A percentile compares a stretch with the other conserved stretches of the same genome.
phyloP scores from a whole-genome alignment of 2,329 filamentous ascomycete species.

The Scedosporium apiospermum region DNA sequence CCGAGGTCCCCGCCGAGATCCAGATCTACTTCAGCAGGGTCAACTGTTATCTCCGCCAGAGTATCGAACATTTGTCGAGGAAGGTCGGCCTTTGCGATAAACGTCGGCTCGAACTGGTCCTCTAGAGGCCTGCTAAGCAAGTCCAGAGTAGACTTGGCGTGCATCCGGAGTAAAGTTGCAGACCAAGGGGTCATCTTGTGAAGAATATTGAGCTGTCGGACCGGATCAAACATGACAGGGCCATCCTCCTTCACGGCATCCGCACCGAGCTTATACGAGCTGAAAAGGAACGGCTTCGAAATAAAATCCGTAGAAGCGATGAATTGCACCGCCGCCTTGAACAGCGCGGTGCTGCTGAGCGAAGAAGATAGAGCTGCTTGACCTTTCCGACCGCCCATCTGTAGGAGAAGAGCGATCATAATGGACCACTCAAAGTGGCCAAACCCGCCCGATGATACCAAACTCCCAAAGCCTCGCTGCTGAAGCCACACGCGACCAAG shows the following conservation, averaged over 20 bases:
- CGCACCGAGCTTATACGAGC: slow-evolving; percentile 28
- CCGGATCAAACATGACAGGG: slow-evolving; percentile 71
- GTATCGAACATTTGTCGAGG: slow-evolving; percentile 47
- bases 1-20: slow-evolving; percentile 23
- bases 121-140: slow-evolving; percentile 64
- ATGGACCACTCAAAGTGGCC: slow-evolving; percentile 86
- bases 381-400: slow-evolving; percentile 65
- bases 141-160: slow-evolving; percentile 64
- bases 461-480: slow-evolving; percentile 70
- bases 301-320: slow-evolving; percentile 64
- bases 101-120: slow-evolving; percentile 77
- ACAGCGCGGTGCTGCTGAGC: slow-evolving; percentile 84
- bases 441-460: slow-evolving; percentile 70
- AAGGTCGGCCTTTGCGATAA: slow-evolving; percentile 56
- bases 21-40: background rate
- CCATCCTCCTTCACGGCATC: slow-evolving; percentile 32
- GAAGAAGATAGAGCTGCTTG: slow-evolving; percentile 65
- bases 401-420: slow-evolving; percentile 70
- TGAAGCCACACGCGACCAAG: slow-evolving; percentile 83
- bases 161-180: slow-evolving; percentile 60
- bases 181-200: slow-evolving; percentile 90
- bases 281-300: slow-evolving; percentile 52
- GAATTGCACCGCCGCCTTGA: slow-evolving; percentile 90
- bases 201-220: slow-evolving; percentile 66
- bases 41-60: slow-evolving; percentile 21